Percentiles rank a stretch among this genome's conserved stretches.
These are phyloP conservation scores for Singerocomus rubriflavus DNA, from an alignment of 1,284 basidiomycete species.

Conservation along the genomic window DNA sequence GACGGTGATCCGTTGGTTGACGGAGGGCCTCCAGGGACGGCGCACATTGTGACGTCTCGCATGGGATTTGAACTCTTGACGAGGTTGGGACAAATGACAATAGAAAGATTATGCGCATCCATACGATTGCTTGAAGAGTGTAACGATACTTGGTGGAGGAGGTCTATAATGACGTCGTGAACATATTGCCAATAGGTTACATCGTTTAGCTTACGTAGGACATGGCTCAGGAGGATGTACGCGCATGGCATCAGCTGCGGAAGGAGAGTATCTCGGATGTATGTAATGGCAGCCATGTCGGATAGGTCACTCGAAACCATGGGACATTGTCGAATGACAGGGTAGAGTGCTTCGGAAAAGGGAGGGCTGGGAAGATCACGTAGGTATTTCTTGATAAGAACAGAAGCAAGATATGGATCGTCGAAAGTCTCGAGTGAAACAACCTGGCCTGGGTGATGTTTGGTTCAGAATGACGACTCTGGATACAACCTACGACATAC, in stretches of 20 bases:
- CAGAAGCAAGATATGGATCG: conserved; percentile 79
- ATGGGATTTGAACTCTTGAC: conserved; percentile 64
- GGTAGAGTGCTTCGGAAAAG: conserved; percentile 68
- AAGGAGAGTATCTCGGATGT: conserved; percentile 65
- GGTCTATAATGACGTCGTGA: conserved; percentile 46
- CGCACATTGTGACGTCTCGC: conserved; percentile 70
- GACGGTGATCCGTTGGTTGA: conserved; percentile 13
- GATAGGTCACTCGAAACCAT: conserved; percentile 47
- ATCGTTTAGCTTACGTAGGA: conserved; percentile 59
- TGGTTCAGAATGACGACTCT: conserved; percentile 7
- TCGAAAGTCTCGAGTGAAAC: conserved; percentile 70
- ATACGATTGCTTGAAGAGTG: conserved; percentile 67
- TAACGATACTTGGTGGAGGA: conserved; percentile 74
- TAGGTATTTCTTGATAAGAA: conserved; percentile 81
- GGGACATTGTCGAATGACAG: conserved; percentile 67
- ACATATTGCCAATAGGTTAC: background rate
- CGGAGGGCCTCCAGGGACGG: conserved; percentile 47
- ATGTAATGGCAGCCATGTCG: conserved; percentile 56
- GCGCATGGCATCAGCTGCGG: conserved; percentile 65
- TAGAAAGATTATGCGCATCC: conserved; percentile 79
- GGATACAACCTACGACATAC: conserved; percentile 32
- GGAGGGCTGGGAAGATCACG: conserved; percentile 75
- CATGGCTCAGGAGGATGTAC: conserved; percentile 69
- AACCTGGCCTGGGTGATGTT: conserved; percentile 55
- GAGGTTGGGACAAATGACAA: conserved; percentile 78